Evolutionary conservation across 768 basidiomycete genomes (phyloP).

Genomic region (Suillus lakei): DNA sequence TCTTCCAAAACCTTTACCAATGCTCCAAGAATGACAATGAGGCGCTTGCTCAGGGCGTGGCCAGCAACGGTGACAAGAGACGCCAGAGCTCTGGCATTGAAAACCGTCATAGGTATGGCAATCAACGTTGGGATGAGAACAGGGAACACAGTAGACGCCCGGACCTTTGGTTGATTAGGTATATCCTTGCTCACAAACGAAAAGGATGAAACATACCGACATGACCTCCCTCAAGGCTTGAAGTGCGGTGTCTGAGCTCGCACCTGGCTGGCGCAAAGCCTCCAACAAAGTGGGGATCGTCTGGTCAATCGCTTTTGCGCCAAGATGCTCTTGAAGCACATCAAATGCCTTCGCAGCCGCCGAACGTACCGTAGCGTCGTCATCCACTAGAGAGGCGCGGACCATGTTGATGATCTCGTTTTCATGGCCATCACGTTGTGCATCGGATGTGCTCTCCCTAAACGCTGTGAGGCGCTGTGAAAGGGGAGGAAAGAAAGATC

Average conservation of each 20-base stretch:
- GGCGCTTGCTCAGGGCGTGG: constrained; percentile 80
- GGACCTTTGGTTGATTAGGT: constrained; percentile 59
- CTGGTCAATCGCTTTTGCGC: constrained; percentile 90
- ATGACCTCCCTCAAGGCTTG: constrained; percentile 94
- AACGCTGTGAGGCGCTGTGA: constrained; percentile 10
- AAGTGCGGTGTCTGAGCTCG: constrained; percentile 92
- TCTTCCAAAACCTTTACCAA: constrained; percentile 80
- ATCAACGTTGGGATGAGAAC: constrained; percentile 94
- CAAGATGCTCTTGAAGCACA: constrained; percentile 89
- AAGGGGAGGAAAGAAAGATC: constrained; percentile 6
- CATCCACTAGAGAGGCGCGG: constrained; percentile 85
- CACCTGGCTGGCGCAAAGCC: constrained; percentile 91
- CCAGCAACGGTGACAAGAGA: constrained; percentile 95
- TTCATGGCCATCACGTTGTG: constrained; percentile 86
- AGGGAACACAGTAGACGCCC: constrained; percentile 95
- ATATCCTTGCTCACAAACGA: neutral
- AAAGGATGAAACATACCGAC: constrained; percentile 58
- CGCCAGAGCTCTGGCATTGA: constrained; percentile 91
- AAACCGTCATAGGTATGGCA: constrained; percentile 87
- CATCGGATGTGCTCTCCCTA: constrained; percentile 84
- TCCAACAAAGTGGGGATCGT: constrained; percentile 95
- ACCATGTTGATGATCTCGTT: constrained; percentile 88
- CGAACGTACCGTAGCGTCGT: constrained; percentile 80
- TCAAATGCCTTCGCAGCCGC: constrained; percentile 93
- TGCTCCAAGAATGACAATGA: constrained; percentile 78